These are phyloP conservation scores for Penicillium sclerotigenum DNA, from an alignment of 2,329 filamentous ascomycete species.

Conservation along the genomic window DNA sequence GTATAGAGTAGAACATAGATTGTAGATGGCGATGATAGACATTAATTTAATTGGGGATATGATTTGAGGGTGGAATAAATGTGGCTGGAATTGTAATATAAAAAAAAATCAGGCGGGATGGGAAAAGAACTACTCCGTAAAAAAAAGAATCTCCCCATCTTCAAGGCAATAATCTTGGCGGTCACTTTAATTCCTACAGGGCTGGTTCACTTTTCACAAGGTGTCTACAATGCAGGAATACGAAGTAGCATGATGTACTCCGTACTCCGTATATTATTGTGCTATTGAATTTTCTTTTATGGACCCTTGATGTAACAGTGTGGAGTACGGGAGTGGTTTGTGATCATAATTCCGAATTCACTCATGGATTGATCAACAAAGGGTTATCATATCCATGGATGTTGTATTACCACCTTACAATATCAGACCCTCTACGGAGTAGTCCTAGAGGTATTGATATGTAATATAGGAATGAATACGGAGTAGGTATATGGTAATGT, in stretches of 20 bases:
- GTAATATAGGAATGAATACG: too few species aligned
- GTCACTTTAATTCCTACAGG: neutral
- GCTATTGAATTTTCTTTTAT: neutral
- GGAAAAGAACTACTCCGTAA: too few species aligned
- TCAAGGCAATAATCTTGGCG: neutral
- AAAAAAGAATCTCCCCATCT: too few species aligned
- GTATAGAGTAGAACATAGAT: neutral
- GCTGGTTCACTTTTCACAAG: neutral
- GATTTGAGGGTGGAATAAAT: neutral
- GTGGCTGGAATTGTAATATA: neutral
- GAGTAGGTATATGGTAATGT: too few species aligned
- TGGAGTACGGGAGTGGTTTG: neutral
- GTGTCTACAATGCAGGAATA: neutral
- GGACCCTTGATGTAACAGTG: neutral
- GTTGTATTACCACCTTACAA: too few species aligned
- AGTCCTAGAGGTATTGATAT: too few species aligned
- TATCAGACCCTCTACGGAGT: too few species aligned
- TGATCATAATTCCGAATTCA: neutral
- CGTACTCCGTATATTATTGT: too few species aligned
- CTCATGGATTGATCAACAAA: too few species aligned
- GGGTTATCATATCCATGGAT: too few species aligned
- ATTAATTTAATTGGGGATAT: neutral
- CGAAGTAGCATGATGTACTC: neutral
- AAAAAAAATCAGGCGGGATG: neutral
- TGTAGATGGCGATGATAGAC: neutral